Evolutionary conservation across 2,329 filamentous ascomycete genomes (phyloP).

Genomic region (Exophiala oligosperma): DNA sequence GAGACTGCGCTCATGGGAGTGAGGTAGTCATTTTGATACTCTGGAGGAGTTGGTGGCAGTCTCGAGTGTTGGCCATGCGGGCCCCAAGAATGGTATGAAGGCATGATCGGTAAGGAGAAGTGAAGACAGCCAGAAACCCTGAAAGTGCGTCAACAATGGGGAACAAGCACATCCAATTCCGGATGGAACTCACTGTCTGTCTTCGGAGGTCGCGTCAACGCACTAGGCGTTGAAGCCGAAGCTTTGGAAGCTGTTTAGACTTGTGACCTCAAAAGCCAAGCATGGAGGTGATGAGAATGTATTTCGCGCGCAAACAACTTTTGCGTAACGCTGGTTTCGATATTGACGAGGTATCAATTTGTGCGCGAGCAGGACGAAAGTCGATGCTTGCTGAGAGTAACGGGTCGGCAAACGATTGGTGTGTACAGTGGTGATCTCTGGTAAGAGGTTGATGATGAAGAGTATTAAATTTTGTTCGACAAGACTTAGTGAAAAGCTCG

Average conservation of each 20-base stretch:
- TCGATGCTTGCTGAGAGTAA: neutral
- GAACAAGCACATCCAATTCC: too few species aligned
- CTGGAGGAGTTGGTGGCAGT: conserved; percentile 31
- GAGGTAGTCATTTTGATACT: conserved; percentile 28
- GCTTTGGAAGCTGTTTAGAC: conserved; percentile 16
- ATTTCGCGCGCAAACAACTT: neutral
- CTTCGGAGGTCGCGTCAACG: conserved; percentile 18
- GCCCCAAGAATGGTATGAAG: conserved; percentile 29
- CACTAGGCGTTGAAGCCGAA: conserved; percentile 25
- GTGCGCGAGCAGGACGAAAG: neutral
- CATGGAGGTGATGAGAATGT: conserved; percentile 10
- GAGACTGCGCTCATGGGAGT: conserved; percentile 27
- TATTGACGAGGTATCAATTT: neutral
- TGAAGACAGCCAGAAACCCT: conserved; percentile 25
- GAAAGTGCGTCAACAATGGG: neutral
- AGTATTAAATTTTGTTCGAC: conserved; percentile 32
- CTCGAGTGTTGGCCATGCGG: conserved; percentile 24
- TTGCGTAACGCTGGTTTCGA: neutral
- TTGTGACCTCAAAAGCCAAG: conserved; percentile 14
- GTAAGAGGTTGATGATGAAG: neutral
- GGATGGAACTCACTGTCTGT: conserved; percentile 21
- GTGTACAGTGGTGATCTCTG: conserved; percentile 3
- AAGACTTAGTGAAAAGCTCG: conserved; percentile 56
- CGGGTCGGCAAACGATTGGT: conserved; percentile 2
- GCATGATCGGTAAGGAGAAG: conserved; percentile 25